Conservation (phyloP, 805 yeast genomes). For the Candida andamanensis region DNA sequence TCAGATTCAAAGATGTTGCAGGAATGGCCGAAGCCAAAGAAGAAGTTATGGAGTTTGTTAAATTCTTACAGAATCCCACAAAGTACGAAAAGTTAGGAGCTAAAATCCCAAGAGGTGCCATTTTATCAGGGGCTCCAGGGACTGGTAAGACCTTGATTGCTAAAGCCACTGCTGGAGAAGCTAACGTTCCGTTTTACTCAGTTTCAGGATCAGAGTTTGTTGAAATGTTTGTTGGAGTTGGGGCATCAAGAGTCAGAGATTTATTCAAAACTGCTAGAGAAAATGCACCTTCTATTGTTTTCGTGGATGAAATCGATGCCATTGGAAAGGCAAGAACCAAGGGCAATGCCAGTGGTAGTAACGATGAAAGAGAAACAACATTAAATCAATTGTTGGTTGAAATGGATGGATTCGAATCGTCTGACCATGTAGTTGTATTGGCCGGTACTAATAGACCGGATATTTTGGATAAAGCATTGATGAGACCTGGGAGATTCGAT, state of each 20-base stretch:
- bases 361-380: constrained; percentile 92
- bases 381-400: constrained; percentile 89
- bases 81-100: constrained; percentile 89
- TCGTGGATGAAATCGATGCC: constrained; percentile 94
- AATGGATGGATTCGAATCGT: constrained; percentile 89
- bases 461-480: constrained; percentile 79
- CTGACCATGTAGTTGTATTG: constrained; percentile 86
- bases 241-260: constrained; percentile 92
- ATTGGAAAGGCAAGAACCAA: constrained; percentile 82
- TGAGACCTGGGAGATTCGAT: constrained; percentile 95
- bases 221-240: constrained; percentile 97
- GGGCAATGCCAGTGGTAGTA: constrained; percentile 64
- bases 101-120: constrained; percentile 93
- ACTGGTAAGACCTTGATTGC: constrained; percentile 93
- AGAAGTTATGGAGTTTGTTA: constrained; percentile 93
- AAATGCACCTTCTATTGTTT: constrained; percentile 85
- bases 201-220: constrained; percentile 94
- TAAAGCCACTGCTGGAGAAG: constrained; percentile 95
- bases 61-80: constrained; percentile 76
- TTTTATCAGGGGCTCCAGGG: constrained; percentile 93
- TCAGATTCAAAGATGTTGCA: constrained; percentile 84
- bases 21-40: constrained; percentile 93
- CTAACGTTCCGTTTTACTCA: constrained; percentile 87
- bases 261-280: constrained; percentile 84
- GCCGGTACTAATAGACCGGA: constrained; percentile 96